Conservation (phyloP, 2,329 filamentous ascomycete species). For the Phialophora tarda region DNA sequence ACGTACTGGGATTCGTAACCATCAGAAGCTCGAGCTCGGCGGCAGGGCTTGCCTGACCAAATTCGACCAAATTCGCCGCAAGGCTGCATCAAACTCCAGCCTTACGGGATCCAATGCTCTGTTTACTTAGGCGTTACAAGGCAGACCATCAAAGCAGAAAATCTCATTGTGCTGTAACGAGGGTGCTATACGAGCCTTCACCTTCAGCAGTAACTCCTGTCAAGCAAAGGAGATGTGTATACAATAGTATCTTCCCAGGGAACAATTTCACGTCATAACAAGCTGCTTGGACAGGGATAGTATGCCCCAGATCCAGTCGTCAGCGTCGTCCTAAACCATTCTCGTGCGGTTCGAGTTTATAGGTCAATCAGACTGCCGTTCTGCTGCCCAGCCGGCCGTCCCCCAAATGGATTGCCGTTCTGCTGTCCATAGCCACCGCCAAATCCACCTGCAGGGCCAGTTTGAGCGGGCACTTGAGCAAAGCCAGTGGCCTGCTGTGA, state of each 20-base stretch:
- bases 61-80: too few relatives aligned
- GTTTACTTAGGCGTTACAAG: too few relatives aligned
- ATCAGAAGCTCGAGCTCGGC: too few relatives aligned
- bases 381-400: conserved; percentile 54
- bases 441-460: conserved; percentile 56
- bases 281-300: too few relatives aligned
- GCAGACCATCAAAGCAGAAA: too few relatives aligned
- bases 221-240: conserved; percentile 9
- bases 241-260: conserved; percentile 4
- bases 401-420: conserved; percentile 62
- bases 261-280: conserved; percentile 10
- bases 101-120: too few relatives aligned
- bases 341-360: conserved; percentile 41
- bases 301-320: not conserved
- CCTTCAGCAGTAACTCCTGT: conserved; percentile 8
- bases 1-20: too few relatives aligned
- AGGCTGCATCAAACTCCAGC: too few relatives aligned
- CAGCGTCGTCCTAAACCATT: not conserved
- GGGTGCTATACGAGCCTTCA: too few relatives aligned
- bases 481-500: conserved; percentile 78
- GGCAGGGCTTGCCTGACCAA: too few relatives aligned
- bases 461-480: conserved; percentile 54
- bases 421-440: conserved; percentile 51
- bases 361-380: conserved; percentile 68
- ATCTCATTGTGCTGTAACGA: too few relatives aligned